Base-by-base conservation (phyloP, 768 basidiomycete species). In the Amanita pallidorosea region DNA sequence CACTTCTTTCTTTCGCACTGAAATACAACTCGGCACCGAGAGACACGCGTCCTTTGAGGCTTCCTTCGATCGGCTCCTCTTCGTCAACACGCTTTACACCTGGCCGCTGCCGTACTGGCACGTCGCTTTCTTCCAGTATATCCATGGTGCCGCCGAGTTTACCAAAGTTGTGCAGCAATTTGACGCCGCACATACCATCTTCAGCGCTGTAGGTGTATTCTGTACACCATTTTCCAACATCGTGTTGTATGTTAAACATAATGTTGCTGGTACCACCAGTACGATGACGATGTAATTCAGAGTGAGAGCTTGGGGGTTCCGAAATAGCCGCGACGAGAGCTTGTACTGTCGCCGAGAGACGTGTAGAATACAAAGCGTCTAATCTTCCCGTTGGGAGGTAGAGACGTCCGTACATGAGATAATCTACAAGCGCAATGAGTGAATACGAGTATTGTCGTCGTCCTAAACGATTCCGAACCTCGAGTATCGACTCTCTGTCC, bases 151-250 rank as follows among this genome's bases (percentile, higher is more conserved):
- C 57, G 13, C 74, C 79, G 3, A 83, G 68, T 64, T 76, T 79
- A 12, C 93, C 93, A 68, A 96, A 97, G 61, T 98, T 96, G 62
- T 93, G 91, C 45, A 98, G 73, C 15, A 91, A 76, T 15, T 88
- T 77, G 15, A 91, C 65, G 13, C 95, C 95, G 73, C 83, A 85
- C 91, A 98, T 95, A 17, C 84, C 83, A 58, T 97, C 95, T 57
- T 92, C 88, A 1, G 89, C 88, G 56, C 91, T 93, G 74, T 87
- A 97, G 2, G 87, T 88, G 57, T 95, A 97, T 64, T 98, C 95
- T 2, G 87, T 84, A 56, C 89, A 89, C 82, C 87, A 93, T 57
- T 87, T 81, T 3, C 94, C 95, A 7, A 87, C 79, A 61, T 96
- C 92, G 60, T 96, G 93, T 64, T 95, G 92, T 33, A 97, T 65